phyloP scores from a whole-genome alignment of 192 early-diverging fungal species.

The Entrophospora sp. region DNA sequence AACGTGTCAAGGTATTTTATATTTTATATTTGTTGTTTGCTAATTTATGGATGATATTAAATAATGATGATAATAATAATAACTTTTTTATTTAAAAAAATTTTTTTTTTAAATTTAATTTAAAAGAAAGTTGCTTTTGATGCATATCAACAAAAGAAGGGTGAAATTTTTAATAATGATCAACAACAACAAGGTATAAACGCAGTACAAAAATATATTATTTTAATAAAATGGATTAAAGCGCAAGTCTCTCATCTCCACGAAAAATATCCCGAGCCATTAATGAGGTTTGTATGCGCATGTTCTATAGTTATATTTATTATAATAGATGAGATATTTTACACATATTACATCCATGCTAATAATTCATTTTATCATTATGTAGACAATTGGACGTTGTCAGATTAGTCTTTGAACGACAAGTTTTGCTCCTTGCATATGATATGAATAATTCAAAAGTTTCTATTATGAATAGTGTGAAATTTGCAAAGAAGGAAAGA shows the following conservation, averaged over 20 bases:
- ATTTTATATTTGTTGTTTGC: neutral
- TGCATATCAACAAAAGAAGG: neutral
- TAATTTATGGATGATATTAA: neutral
- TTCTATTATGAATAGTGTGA: slow-evolving; percentile 2
- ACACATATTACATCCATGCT: no score
- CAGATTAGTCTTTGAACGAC: slow-evolving; percentile 38
- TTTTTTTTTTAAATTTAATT: neutral
- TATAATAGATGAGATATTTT: no score
- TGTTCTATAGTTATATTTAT: no score
- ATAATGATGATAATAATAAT: neutral
- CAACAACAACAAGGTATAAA: neutral
- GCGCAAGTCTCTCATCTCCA: neutral
- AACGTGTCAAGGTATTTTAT: neutral
- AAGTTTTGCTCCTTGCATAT: slow-evolving; percentile 43
- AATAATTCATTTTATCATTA: no score
- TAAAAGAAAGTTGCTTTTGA: slow-evolving; percentile 8
- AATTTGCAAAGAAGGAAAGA: slow-evolving; percentile 31
- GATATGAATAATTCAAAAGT: slow-evolving; percentile 48
- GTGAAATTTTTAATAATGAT: neutral
- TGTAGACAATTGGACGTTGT: slow-evolving; percentile 27
- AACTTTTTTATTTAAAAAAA: neutral
- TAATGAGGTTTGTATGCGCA: slow-evolving; percentile 14
- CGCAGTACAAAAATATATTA: neutral
- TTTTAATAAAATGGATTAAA: neutral
- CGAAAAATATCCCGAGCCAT: neutral